A percentile compares a stretch with the other conserved stretches of the same genome.
Conservation (phyloP, 1,139 yeast genomes). For the Saccharomyces pastorianus region DNA sequence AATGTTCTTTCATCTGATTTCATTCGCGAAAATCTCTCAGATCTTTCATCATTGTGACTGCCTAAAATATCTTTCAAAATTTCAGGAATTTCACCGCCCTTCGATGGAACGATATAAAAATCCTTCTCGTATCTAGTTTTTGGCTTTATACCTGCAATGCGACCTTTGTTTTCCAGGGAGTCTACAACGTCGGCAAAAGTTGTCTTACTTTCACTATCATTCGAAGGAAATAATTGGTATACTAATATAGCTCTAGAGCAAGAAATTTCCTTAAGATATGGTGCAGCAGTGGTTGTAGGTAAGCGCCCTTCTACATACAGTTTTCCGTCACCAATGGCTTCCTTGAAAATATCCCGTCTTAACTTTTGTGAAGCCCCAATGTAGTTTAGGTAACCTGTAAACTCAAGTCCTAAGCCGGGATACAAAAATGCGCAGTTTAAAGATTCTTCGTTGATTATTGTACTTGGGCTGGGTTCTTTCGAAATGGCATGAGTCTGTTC, state of each 20-base stretch:
- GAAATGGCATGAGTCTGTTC: constrained; percentile 1
- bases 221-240: constrained; percentile 14
- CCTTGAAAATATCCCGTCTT: constrained; percentile 5
- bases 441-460: neutral
- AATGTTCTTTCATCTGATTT: constrained; percentile 8
- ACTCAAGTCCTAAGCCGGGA: constrained; percentile 1
- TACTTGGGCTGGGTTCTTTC: neutral
- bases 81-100: constrained; percentile 9
- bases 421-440: neutral
- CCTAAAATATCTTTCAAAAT: constrained; percentile 1
- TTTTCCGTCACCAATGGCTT: constrained; percentile 19
- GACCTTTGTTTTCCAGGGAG: constrained; percentile 14
- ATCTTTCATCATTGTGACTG: neutral
- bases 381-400: constrained; percentile 1
- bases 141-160: constrained; percentile 18
- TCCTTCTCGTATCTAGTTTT: constrained; percentile 19
- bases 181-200: constrained; percentile 13
- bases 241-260: constrained; percentile 16
- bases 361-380: constrained; percentile 6
- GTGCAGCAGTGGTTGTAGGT: constrained; percentile 17
- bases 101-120: constrained; percentile 19
- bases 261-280: constrained; percentile 19
- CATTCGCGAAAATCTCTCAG: neutral
- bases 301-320: constrained; percentile 23
- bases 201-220: constrained; percentile 6